Evolutionary conservation across 2,329 filamentous ascomycete species (phyloP).

Genomic region (Colletotrichum sidae): DNA sequence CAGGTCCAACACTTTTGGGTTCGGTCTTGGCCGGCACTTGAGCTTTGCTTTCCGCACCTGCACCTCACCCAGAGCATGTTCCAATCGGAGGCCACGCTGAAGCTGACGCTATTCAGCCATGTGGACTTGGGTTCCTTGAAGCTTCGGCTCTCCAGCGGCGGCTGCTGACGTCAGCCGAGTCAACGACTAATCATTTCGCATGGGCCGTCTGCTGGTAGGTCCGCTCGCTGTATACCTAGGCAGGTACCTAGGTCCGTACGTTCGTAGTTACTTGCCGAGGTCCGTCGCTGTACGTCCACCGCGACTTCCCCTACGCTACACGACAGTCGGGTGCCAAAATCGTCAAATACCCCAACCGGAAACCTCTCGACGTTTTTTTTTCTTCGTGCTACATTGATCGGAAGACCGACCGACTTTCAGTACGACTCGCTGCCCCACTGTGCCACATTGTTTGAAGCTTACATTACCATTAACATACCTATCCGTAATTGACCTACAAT

Average conservation of each 20-base stretch:
- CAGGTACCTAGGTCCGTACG: slow-evolving; percentile 24
- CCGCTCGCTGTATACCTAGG: too few species aligned
- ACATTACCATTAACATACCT: background rate
- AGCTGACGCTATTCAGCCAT: background rate
- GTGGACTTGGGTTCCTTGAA: background rate
- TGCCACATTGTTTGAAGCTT: background rate
- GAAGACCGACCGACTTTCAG: slow-evolving; percentile 2
- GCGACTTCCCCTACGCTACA: too few species aligned
- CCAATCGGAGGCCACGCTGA: slow-evolving; percentile 1
- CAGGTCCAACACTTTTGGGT: too few species aligned
- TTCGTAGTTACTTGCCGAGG: too few species aligned
- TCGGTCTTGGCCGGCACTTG: background rate
- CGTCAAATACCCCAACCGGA: slow-evolving; percentile 2
- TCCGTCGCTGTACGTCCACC: too few species aligned
- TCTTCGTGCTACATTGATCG: slow-evolving; percentile 8
- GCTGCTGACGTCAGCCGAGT: slow-evolving; percentile 23
- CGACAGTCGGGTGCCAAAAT: slow-evolving; percentile 2
- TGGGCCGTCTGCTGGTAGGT: background rate
- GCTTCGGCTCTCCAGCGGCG: background rate
- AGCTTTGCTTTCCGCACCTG: background rate
- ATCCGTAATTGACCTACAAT: too few species aligned
- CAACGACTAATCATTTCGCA: slow-evolving; percentile 27
- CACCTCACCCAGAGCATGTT: background rate
- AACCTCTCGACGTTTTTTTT: slow-evolving; percentile 5
- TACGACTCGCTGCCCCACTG: slow-evolving; percentile 11